Percentiles rank a stretch among this genome's conserved stretches.
Evolutionary conservation across 345 rosid genomes (phyloP).

Genomic region (Leavenworthia alabamica): DNA sequence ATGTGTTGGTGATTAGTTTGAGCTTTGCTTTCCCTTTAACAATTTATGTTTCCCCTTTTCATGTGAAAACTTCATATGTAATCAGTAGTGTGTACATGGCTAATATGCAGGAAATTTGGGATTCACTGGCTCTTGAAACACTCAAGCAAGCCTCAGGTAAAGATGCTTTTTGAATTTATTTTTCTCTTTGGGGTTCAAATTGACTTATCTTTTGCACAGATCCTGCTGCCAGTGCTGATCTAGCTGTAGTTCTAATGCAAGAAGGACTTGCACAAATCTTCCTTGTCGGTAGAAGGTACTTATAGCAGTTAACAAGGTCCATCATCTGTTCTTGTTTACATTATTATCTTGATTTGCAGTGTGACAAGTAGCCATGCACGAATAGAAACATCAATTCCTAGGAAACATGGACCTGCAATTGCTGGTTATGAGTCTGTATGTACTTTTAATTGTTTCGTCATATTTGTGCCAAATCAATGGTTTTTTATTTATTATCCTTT

Average conservation of each 20-base stretch:
- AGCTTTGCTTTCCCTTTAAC: not conserved
- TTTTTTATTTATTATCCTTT: not conserved
- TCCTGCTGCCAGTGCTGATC: slow-evolving; percentile 92
- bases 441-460: not conserved
- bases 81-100: not conserved
- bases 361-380: slow-evolving; percentile 75
- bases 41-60: not conserved
- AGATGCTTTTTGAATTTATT: not conserved
- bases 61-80: not conserved
- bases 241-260: slow-evolving; percentile 89
- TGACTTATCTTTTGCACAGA: slow-evolving; percentile 40
- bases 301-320: not conserved
- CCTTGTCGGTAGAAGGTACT: slow-evolving; percentile 90
- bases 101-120: slow-evolving; percentile 59
- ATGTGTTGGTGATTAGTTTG: not conserved
- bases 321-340: not conserved
- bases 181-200: not conserved
- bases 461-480: not conserved
- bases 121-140: slow-evolving; percentile 72
- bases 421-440: slow-evolving; percentile 81
- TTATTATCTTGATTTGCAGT: slow-evolving; percentile 36
- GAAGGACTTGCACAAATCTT: slow-evolving; percentile 83
- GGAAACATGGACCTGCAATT: slow-evolving; percentile 97
- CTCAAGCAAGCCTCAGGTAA: slow-evolving; percentile 90
- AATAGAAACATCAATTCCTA: slow-evolving; percentile 90